Evolutionary conservation across 805 yeast genomes (phyloP), one percentile per base, ranked within the genome.

Genomic region (Starmerella stellata): DNA sequence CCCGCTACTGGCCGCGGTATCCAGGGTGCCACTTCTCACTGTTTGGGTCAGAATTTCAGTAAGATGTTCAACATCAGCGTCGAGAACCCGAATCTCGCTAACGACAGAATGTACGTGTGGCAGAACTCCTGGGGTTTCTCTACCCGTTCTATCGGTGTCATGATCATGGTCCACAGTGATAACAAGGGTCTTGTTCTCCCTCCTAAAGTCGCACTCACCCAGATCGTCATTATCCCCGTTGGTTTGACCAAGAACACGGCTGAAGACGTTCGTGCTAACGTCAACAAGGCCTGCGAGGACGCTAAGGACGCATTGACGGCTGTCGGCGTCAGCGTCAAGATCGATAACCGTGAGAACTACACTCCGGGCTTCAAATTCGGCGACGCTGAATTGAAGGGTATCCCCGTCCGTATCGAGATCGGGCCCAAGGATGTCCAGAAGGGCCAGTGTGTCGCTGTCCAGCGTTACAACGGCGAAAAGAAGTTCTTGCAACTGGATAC

Each of bases 71-170:
- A 81, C 65, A 82, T 90, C 50, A 65, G 78, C 30, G 98, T 92
- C 37, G 98, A 90, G 65, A 80, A 82, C 61, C 99, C 99, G 50
- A 37, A 34, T 35, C 38, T 20, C 18, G 92, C 80, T 44, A 74
- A 78, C 57, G 92, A 90, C 55, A 79, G 82, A 65, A 65, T 85
- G 37, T 73, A 66, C 52, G 95, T 90, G 25, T 82, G 75, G 73
- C 99, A 90, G 67, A 90, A 92, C 69, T 85, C 95, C 11, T 90
- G 99, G 99, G 99, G 99, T 64, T 66, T 90, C 52, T 85, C 95
- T 36, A 90, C 99, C 43, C 81, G 99, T 65, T 90, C 79, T 48
- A 85, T 90, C 58, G 99, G 99, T 70, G 99, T 92, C 51, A 90
- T 90, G 96, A 83, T 82, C 43, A 90, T 90, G 99, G 73, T 83